phyloP scores from a whole-genome alignment of 768 basidiomycete genomes.

The Galerina marginata region DNA sequence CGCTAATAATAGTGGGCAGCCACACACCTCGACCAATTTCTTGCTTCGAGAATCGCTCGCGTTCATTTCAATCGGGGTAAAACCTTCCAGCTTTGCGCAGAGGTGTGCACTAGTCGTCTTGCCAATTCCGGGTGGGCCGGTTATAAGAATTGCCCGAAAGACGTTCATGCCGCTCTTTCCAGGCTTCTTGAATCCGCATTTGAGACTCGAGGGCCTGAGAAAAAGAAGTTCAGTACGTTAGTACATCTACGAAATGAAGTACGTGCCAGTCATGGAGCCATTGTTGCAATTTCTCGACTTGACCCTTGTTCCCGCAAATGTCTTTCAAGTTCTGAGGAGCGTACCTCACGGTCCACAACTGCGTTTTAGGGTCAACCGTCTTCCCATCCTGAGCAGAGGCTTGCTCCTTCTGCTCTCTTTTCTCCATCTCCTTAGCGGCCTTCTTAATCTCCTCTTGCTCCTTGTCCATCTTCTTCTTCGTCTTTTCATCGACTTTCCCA shows the following conservation, averaged over 20 bases:
- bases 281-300: constrained; percentile 84
- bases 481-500: constrained; percentile 74
- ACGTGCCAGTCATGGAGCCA: constrained; percentile 91
- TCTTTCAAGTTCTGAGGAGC: constrained; percentile 89
- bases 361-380: constrained; percentile 52
- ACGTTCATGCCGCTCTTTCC: constrained; percentile 90
- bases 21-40: constrained; percentile 88
- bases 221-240: neutral
- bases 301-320: constrained; percentile 93
- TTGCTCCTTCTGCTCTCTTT: constrained; percentile 62
- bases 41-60: constrained; percentile 96
- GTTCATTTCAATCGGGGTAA: constrained; percentile 93
- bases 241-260: neutral
- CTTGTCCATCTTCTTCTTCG: constrained; percentile 78
- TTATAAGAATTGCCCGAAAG: constrained; percentile 87
- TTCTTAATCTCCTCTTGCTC: constrained; percentile 77
- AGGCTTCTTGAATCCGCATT: constrained; percentile 88
- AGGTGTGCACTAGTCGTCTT: constrained; percentile 97
- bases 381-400: constrained; percentile 29
- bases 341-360: constrained; percentile 96
- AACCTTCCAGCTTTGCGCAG: constrained; percentile 88
- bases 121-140: constrained; percentile 95
- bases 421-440: constrained; percentile 81
- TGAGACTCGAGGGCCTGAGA: constrained; percentile 73
- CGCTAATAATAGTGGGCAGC: neutral